Evolutionary conservation across 2,329 filamentous ascomycete genomes (phyloP), one percentile per base, ranked within the genome.

Genomic region (Penicillium olsonii): DNA sequence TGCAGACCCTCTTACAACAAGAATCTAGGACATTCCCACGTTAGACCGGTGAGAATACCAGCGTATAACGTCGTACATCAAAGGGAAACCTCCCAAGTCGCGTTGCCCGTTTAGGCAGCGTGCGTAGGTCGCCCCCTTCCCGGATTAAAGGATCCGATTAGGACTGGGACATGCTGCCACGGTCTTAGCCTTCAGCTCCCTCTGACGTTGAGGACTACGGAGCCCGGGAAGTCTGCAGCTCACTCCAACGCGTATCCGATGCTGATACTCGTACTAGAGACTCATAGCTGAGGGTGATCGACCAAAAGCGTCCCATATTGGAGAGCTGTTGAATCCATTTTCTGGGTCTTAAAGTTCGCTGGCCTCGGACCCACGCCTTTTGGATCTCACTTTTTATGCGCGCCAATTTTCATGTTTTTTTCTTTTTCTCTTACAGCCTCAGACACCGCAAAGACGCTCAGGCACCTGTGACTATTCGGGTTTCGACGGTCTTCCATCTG

Each of bases 81-180:
- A 12, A 39, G 37, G 14, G 22, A 17, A 39, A 22, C 2, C n/a
- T 12, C 15, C 11, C 14, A 26, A 15, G 3, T n/a, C 37, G 17
- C 35, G 40, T 62, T 65, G 27, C 60, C 61, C 44, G 50, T 62
- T 58, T 52, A 41, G 56, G 57, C 57, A 35, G 40, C 58, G 47
- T 64, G 55, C 56, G 44, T 47, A 54, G 12, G 29, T 31, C n/a
- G 34, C 37, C 35, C 42, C 22, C 22, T 24, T 24, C 22, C 37
- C 20, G 39, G 39, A 31, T 40, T 20, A 43, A 37, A 48, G 29
- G 12, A n/a, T 31, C 29, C 14, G 12, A 31, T 31, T 35, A 35
- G n/a, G n/a, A n/a, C n/a, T 8, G 27, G 27, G 12, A 10, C 12
- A 31, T 8, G 22, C 5, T 5, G 22, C 22, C 4, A 8, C 4